Evolutionary conservation across 352 stramenopile genomes (phyloP).

Genomic region (Pythium phragmitis): DNA sequence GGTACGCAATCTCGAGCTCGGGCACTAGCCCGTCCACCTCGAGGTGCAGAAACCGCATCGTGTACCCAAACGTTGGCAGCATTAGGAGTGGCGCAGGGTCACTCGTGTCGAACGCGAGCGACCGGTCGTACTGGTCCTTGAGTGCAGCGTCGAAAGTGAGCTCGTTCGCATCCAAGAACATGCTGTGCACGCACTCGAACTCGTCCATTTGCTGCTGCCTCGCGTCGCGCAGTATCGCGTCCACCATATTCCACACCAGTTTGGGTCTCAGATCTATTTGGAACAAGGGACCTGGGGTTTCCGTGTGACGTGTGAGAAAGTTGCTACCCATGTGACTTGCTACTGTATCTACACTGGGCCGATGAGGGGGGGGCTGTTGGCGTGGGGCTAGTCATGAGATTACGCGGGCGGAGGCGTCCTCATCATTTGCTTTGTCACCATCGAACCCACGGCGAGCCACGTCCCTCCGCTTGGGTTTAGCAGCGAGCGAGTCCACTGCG

Average conservation of each 20-base stretch:
- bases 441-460: too few species aligned
- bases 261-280: neutral
- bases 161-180: conserved; percentile 56
- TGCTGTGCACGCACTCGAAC: conserved; percentile 76
- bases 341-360: too few species aligned
- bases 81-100: neutral
- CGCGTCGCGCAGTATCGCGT: conserved; percentile 4
- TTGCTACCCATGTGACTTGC: neutral
- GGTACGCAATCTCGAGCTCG: conserved; percentile 49
- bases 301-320: conserved; percentile 13
- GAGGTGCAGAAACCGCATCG: conserved; percentile 33
- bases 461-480: too few species aligned
- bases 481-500: too few species aligned
- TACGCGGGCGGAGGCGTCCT: too few species aligned
- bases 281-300: neutral
- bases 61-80: conserved; percentile 37
- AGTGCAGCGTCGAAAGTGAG: conserved; percentile 38
- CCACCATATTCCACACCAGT: neutral
- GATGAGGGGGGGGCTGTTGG: too few species aligned
- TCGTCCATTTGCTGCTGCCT: conserved; percentile 57
- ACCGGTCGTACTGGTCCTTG: conserved; percentile 28
- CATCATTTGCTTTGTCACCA: too few species aligned
- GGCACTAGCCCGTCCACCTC: conserved; percentile 26
- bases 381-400: too few species aligned
- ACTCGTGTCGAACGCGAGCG: conserved; percentile 3